Conservation (phyloP, 306 rosid genomes). For the Senna tora region DNA sequence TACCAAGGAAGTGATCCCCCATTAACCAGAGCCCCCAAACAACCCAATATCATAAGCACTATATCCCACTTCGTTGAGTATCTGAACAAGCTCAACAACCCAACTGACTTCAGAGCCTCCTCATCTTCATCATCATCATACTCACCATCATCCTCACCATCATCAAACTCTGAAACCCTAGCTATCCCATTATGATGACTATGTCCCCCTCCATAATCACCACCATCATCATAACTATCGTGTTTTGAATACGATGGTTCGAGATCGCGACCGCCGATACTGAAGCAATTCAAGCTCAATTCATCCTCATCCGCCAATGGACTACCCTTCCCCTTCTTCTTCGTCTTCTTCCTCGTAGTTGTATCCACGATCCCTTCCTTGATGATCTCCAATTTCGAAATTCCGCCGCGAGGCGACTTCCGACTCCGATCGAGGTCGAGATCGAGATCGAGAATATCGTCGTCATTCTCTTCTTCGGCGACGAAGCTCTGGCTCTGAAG, state of each 20-base stretch:
- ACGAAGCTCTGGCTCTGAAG: slow-evolving; percentile 75
- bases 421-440: slow-evolving; percentile 40
- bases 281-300: slow-evolving; percentile 42
- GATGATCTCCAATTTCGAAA: slow-evolving; percentile 38
- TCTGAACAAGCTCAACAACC: slow-evolving; percentile 77
- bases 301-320: slow-evolving; percentile 70
- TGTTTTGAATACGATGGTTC: background rate
- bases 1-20: slow-evolving; percentile 93
- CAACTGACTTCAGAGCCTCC: slow-evolving; percentile 53
- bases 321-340: slow-evolving; percentile 24
- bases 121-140: slow-evolving; percentile 59
- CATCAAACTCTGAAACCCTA: slow-evolving; percentile 43
- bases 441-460: too few relatives aligned
- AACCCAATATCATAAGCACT: slow-evolving; percentile 75
- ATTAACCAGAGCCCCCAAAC: slow-evolving; percentile 83
- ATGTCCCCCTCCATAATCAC: background rate
- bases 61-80: slow-evolving; percentile 82
- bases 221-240: background rate
- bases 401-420: slow-evolving; percentile 17
- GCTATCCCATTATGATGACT: too few relatives aligned
- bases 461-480: slow-evolving; percentile 52
- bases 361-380: slow-evolving; percentile 31
- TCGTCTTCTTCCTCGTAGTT: too few relatives aligned
- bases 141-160: slow-evolving; percentile 52
- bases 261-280: slow-evolving; percentile 13